Percentiles rank a stretch among this genome's conserved stretches.
Conservation (phyloP, 345 rosid species). For the Boechera retrofracta region DNA sequence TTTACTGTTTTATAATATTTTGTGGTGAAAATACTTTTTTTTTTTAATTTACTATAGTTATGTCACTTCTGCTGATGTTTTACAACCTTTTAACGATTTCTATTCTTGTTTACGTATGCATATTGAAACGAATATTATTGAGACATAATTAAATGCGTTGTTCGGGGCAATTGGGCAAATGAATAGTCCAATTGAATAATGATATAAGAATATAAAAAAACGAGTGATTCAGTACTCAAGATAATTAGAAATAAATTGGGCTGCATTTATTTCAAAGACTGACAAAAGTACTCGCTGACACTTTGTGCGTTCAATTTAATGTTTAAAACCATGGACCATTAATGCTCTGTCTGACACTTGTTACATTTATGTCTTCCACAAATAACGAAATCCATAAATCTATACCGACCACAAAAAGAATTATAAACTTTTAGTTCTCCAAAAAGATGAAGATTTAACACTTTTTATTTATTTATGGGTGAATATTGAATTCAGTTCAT, state of each 20-base stretch:
- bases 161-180: background rate
- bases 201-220: background rate
- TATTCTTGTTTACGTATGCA: background rate
- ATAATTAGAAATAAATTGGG: constrained; percentile 23
- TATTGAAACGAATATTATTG: background rate
- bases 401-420: constrained; percentile 12
- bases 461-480: no score
- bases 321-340: constrained; percentile 41
- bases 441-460: background rate
- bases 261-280: constrained; percentile 42
- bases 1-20: background rate
- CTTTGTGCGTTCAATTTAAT: constrained; percentile 38
- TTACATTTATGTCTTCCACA: constrained; percentile 29
- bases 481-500: no score
- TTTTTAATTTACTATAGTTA: background rate
- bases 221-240: constrained; percentile 1
- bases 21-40: no score
- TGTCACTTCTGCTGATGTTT: background rate
- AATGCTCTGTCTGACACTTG: constrained; percentile 41
- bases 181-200: constrained; percentile 32
- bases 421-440: background rate
- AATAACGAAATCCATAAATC: constrained; percentile 8
- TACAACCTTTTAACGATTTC: background rate
- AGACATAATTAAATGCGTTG: constrained; percentile 25
- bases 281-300: constrained; percentile 48